These are phyloP conservation scores for Cyathus striatus DNA, from an alignment of 768 basidiomycete genomes.

Conservation along the genomic window DNA sequence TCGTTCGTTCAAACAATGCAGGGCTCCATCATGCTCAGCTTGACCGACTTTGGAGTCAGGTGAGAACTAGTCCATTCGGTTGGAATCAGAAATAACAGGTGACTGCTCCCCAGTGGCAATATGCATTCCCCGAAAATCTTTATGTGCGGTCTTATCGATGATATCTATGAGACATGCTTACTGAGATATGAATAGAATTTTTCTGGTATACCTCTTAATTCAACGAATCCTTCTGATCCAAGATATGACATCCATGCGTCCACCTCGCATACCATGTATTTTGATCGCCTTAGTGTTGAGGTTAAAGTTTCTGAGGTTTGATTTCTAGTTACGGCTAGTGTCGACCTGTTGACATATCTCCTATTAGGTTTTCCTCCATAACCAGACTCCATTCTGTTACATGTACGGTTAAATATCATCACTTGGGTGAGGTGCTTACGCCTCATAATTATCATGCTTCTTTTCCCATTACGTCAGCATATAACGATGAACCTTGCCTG, in stretches of 20 bases:
- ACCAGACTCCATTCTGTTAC: neutral
- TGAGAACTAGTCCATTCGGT: neutral
- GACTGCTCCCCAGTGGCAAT: neutral
- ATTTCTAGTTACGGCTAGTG: neutral
- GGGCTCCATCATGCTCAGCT: neutral
- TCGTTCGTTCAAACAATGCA: neutral
- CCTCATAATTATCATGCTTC: too few relatives aligned
- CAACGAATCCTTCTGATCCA: slow-evolving; percentile 1
- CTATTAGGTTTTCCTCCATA: neutral
- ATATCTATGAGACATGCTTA: neutral
- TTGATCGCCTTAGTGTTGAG: neutral
- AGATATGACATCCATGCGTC: neutral
- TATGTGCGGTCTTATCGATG: neutral
- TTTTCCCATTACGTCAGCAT: too few relatives aligned
- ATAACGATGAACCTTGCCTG: too few relatives aligned
- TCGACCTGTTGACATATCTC: neutral
- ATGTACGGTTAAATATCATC: neutral
- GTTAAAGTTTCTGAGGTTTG: neutral
- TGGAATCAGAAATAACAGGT: too few relatives aligned
- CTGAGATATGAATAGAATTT: slow-evolving; percentile 4
- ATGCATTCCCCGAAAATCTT: neutral
- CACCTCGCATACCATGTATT: neutral
- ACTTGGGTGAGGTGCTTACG: too few relatives aligned
- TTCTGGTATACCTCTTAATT: slow-evolving; percentile 2
- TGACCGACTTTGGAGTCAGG: neutral